Evolutionary conservation across 768 basidiomycete genomes (phyloP).

Genomic region (Tylopilus subfusipes): DNA sequence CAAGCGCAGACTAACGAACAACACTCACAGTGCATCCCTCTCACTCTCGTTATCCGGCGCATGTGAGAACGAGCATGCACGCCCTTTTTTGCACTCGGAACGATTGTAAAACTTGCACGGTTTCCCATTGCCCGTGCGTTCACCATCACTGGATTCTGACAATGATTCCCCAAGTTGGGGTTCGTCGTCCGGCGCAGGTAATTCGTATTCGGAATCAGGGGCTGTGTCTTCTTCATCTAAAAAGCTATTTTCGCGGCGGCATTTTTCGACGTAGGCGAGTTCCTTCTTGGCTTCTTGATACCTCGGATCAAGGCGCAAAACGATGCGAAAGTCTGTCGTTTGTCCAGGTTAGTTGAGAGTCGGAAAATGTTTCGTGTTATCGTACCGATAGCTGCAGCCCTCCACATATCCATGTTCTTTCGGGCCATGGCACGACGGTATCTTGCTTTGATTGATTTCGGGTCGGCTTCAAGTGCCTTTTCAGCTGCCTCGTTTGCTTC

Average conservation of each 20-base stretch:
- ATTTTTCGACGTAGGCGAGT: background rate
- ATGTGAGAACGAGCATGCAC: slow-evolving; percentile 44
- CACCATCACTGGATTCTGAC: slow-evolving; percentile 51
- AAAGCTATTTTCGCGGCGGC: background rate
- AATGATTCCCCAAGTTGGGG: slow-evolving; percentile 37
- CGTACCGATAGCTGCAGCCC: slow-evolving; percentile 20
- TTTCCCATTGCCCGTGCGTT: slow-evolving; percentile 46
- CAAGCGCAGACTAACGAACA: background rate
- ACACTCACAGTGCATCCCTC: slow-evolving; percentile 48
- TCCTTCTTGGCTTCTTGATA: slow-evolving; percentile 8
- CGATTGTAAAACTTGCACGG: slow-evolving; percentile 56
- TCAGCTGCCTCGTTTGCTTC: slow-evolving; percentile 28
- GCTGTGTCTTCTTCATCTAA: background rate
- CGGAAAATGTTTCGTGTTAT: background rate
- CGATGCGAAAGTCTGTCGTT: slow-evolving; percentile 23
- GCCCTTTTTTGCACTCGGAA: slow-evolving; percentile 42
- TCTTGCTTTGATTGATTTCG: slow-evolving; percentile 31
- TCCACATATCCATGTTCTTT: slow-evolving; percentile 17
- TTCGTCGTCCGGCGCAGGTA: slow-evolving; percentile 19
- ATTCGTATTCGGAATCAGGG: slow-evolving; percentile 10
- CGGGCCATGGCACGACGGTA: slow-evolving; percentile 34
- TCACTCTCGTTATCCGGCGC: slow-evolving; percentile 52
- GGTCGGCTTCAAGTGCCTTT: slow-evolving; percentile 26
- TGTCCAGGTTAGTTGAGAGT: background rate
- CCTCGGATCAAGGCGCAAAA: slow-evolving; percentile 26